Evolutionary conservation across 768 basidiomycete genomes (phyloP), one percentile per base, ranked within the genome.

Genomic region (Rhizopogon roseolus): DNA sequence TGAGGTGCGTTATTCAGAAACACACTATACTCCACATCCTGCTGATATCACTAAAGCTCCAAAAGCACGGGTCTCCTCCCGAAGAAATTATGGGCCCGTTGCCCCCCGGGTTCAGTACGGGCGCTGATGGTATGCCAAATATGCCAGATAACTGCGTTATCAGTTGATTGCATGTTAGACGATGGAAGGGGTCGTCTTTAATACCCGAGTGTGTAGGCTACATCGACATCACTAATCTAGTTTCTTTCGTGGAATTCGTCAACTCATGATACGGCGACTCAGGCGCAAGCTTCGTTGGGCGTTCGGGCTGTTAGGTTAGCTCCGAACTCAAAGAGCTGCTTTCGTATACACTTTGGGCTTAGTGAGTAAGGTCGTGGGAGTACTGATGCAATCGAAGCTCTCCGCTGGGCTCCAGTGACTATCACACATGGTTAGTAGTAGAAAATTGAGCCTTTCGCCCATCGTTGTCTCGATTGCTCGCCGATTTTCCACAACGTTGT

Each of bases 1-100:
- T 56, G 82, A 92, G 81, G 89, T 90, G 34, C 5, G 46, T 48
- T 14, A n/a, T 17, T 4, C 14, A 14, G 8, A 48, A 48, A 22
- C 16, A 14, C 36, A 22, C 19, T 48, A 36, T 22, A 1, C 1
- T 48, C 19, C 14, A 16, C 9, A 22, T 48, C 1, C 3, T 5
- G 9, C 25, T 36, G 29, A 48, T 14, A 48, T 48, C 36, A 3
- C 19, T 1, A 32, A 57, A 91, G 88, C 84, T 94, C 78, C 91
- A 94, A 76, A 72, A 75, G 3, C 77, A 82, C 52, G 91, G 92
- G 6, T 79, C 86, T 4, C 92, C 90, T 0, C 92, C 92, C 2
- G 63, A 80, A 17, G 89, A 90, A 60, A 78, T 93, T 48, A 92
- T 93, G 88, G 92, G 90, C 1, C 80, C 84, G 0, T 73, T 93